Evolutionary conservation across 106 monocot genomes (phyloP), one percentile per base, ranked within the genome.

Genomic region (Dendrobium huoshanense): DNA sequence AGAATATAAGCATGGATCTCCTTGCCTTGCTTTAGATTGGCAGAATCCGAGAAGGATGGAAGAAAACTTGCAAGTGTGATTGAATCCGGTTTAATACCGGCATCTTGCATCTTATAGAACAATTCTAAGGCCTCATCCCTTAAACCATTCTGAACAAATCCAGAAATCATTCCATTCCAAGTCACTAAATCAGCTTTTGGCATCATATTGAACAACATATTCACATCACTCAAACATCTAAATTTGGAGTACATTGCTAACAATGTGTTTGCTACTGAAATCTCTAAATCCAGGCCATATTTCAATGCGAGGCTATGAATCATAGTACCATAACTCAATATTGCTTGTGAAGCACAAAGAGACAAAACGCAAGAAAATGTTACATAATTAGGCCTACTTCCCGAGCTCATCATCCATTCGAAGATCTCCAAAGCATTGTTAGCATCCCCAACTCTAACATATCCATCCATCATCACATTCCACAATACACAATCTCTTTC

Each of bases 381-480:
- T 5, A 88, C 91, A 77, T 84, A 87, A 83, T 91, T 92, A 2
- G 87, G 89, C 11, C 24, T 48, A 58, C 5, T 70, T 5, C 41
- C 87, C 9, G 83, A 79, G 11, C 33, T 80, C 74, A 89, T 88
- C 98, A 95, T 95, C n/a, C 59, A 65, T 67, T 47, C 40, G 44
- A 99, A 99, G 17, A 99, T 47, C n/a, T 24, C 64, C 48, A 91
- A 45, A 20, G 91, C 89, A 25, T 88, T 82, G n/a, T 43, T 20
- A 0, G 58, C 18, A 81, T 86, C 85, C 55, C 85, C 85, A 79
- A 44, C 78, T 49, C 81, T 89, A 20, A 84, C 82, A 86, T 90
- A 95, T 59, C 90, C 91, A 82, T 93, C 87, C 54, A 99, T 87
- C 92, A 99, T 95, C 24, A 91, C 93, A 86, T 99, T 95, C 95